phyloP scores from a whole-genome alignment of 1,284 basidiomycete genomes.

The Trametes sp. region DNA sequence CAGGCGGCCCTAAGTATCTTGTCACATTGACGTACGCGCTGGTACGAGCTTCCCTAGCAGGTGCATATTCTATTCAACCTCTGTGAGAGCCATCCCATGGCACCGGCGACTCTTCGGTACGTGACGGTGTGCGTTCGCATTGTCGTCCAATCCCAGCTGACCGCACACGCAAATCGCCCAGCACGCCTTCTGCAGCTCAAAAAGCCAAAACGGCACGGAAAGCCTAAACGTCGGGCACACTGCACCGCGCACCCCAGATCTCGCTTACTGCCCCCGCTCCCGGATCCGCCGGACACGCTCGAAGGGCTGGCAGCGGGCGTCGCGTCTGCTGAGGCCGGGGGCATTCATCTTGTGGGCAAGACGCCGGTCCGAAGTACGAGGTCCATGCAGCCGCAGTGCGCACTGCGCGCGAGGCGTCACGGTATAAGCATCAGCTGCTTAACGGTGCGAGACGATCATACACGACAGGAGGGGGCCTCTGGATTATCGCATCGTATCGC shows the following conservation, averaged over 20 bases:
- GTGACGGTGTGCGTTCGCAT: neutral
- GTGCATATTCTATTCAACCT: neutral
- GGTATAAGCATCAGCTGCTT: constrained; percentile 10
- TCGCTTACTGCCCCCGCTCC: neutral
- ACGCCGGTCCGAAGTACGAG: constrained; percentile 17
- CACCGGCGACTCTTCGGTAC: neutral
- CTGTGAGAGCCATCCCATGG: neutral
- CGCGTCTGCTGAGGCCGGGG: neutral
- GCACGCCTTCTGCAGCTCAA: constrained; percentile 6
- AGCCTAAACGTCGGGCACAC: constrained; percentile 10
- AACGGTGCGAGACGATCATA: constrained; percentile 3
- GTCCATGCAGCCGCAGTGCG: neutral
- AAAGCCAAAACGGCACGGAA: constrained; percentile 14
- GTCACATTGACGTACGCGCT: too few species aligned
- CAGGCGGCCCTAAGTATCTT: too few species aligned
- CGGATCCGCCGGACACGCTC: neutral
- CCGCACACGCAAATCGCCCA: neutral
- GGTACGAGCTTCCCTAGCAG: neutral
- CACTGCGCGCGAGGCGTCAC: neutral
- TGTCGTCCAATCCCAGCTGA: constrained; percentile 7
- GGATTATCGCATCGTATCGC: neutral
- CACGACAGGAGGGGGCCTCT: neutral
- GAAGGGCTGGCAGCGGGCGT: too few species aligned
- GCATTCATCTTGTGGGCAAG: constrained; percentile 9
- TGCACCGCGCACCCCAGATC: constrained; percentile 4